Evolutionary conservation across 345 rosid species (phyloP), one percentile per base, ranked within the genome.

Genomic region (Linum tenue): DNA sequence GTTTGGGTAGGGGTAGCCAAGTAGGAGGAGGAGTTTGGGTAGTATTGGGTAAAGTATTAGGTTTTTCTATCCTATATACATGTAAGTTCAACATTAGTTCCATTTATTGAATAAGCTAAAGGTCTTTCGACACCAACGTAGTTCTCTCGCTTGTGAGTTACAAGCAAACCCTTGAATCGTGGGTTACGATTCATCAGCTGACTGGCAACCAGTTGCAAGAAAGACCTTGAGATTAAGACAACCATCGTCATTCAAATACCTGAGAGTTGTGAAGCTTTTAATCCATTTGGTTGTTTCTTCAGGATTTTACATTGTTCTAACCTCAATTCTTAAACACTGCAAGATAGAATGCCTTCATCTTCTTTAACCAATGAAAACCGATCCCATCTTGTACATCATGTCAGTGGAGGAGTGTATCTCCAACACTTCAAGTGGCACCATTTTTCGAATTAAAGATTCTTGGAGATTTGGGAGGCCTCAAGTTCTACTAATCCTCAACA

Each of bases 231-330:
- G 64, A 7, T 65, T 61, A 36, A 56, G 66, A 53, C 77, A 73
- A 14, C 67, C 14, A 39, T 69, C 65, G 5, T 69, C 65, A 38
- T 60, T 42, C 59, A 73, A 65, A 3, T 35, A 14, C 31, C 51
- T 39, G 8, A 81, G 82, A 59, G 78, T 73, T 10, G 64, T 39
- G 71, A 78, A 75, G 9, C 64, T 68, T 63, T 65, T 9, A 81
- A 5, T 56, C 71, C 74, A 60, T 73, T 69, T n/a, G 80, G 85
- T 3, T 78, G 74, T 3, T 69, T 62, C 68, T 62, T 53, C 67
- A 66, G 8, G 50, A 8, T 61, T 16, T 2, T 5, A 53, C 56
- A 66, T 14, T 42, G 14, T 12, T 5, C 37, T n/a, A 58, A 4
- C 22, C 60, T 48, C 37, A 64, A 38, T n/a, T 14, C 43, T 64